Evolutionary conservation across 129 eudicot genomes (phyloP).

Genomic region (Ambrosia artemisiifolia): DNA sequence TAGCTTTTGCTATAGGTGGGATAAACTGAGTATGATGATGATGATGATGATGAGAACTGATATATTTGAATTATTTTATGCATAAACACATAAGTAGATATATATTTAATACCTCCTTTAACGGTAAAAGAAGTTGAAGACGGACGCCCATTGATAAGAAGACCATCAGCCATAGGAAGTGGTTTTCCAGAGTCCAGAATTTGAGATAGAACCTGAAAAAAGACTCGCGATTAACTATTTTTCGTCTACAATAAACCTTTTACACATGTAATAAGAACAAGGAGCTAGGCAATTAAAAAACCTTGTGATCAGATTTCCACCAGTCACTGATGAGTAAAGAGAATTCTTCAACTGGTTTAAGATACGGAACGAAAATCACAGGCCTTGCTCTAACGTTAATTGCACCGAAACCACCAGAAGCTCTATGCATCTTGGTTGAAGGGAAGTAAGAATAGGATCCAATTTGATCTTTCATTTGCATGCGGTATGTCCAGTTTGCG

Average conservation of each 20-base stretch:
- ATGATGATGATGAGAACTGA: no score
- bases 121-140: conserved; percentile 30
- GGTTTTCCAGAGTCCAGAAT: conserved; percentile 51
- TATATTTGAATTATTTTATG: not conserved
- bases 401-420: conserved; percentile 74
- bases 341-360: conserved; percentile 54
- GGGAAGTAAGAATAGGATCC: conserved; percentile 69
- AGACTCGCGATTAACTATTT: not conserved
- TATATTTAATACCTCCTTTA: conserved; percentile 36
- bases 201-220: conserved; percentile 52
- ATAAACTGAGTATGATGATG: no score
- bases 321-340: conserved; percentile 65
- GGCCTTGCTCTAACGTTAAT: conserved; percentile 48
- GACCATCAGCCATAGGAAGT: conserved; percentile 55
- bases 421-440: conserved; percentile 76
- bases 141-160: conserved; percentile 68
- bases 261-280: not conserved
- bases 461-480: conserved; percentile 89
- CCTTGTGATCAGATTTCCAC: conserved; percentile 79
- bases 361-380: conserved; percentile 66
- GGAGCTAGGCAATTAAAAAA: conserved; percentile 16
- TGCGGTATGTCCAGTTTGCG: conserved; percentile 63
- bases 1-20: no score
- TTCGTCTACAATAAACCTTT: not conserved
- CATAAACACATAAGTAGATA: not conserved